Evolutionary conservation across 164 flowering plant species (phyloP).

Genomic region (Hamamelis virginiana): DNA sequence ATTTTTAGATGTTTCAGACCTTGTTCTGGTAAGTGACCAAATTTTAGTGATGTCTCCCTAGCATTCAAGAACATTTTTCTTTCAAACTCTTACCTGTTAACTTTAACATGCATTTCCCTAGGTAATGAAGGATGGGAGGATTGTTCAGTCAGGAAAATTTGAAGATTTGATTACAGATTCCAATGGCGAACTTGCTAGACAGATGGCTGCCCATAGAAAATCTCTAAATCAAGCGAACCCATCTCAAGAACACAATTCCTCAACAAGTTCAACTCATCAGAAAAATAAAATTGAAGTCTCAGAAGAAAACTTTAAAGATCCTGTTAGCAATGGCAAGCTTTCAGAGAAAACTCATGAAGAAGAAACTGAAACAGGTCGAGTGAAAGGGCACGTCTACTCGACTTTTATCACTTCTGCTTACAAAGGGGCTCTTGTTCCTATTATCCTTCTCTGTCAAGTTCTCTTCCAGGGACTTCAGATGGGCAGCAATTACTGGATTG

Average conservation of each 20-base stretch:
- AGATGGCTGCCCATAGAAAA: conserved; percentile 59
- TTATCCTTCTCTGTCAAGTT: no score
- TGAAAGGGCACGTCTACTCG: conserved; percentile 72
- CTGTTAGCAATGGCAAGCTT: no score
- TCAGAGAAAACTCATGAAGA: no score
- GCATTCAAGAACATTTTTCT: not conserved
- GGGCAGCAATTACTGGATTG: conserved; percentile 92
- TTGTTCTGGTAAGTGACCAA: conserved; percentile 56
- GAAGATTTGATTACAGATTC: conserved; percentile 52
- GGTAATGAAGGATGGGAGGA: no score
- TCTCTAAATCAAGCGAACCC: conserved; percentile 54
- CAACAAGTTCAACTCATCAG: conserved; percentile 16
- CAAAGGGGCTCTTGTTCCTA: no score
- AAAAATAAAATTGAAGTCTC: conserved; percentile 29
- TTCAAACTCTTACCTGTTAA: not conserved
- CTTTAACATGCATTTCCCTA: not conserved
- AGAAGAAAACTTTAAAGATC: no score
- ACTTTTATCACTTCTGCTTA: conserved; percentile 64
- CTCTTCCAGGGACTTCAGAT: no score
- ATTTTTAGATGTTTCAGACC: conserved; percentile 67
- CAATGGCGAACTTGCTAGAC: conserved; percentile 56
- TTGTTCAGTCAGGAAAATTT: conserved; percentile 71
- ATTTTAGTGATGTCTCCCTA: no score
- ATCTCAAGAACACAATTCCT: no score
- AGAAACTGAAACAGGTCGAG: conserved; percentile 63